A percentile compares a stretch with the other conserved stretches of the same genome.
phyloP scores from a whole-genome alignment of 2,329 filamentous ascomycete genomes.

The Trichoderma sp. region DNA sequence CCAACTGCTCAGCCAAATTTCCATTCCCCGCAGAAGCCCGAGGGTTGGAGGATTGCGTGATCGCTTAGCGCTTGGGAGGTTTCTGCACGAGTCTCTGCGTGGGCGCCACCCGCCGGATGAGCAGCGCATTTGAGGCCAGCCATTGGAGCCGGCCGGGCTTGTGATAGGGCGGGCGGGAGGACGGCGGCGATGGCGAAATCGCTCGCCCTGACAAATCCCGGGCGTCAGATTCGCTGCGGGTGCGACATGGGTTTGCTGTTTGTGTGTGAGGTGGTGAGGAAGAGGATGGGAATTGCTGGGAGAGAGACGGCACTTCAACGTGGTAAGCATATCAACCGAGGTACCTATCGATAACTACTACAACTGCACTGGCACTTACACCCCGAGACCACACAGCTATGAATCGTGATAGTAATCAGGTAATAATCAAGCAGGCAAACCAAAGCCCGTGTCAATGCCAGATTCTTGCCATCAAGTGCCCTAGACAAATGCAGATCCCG shows the following conservation, averaged over 20 bases:
- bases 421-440: too few relatives aligned
- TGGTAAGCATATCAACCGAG: too few relatives aligned
- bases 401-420: too few relatives aligned
- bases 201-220: constrained; percentile 34
- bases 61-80: constrained; percentile 37
- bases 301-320: neutral
- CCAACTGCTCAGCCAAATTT: constrained; percentile 28
- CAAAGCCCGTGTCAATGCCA: too few relatives aligned
- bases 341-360: too few relatives aligned
- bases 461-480: too few relatives aligned
- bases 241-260: constrained; percentile 1
- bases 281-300: neutral
- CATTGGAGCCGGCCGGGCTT: too few relatives aligned
- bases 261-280: neutral
- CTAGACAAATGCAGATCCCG: neutral
- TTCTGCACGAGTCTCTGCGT: constrained; percentile 19
- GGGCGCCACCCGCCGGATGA: constrained; percentile 25
- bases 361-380: too few relatives aligned
- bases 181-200: constrained; percentile 33
- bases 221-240: constrained; percentile 31
- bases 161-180: constrained; percentile 15
- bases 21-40: constrained; percentile 35
- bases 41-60: constrained; percentile 42
- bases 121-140: neutral
- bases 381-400: too few relatives aligned